Evolutionary conservation across 257 asterid genomes (phyloP).

Genomic region (Galeopsis tetrahit): DNA sequence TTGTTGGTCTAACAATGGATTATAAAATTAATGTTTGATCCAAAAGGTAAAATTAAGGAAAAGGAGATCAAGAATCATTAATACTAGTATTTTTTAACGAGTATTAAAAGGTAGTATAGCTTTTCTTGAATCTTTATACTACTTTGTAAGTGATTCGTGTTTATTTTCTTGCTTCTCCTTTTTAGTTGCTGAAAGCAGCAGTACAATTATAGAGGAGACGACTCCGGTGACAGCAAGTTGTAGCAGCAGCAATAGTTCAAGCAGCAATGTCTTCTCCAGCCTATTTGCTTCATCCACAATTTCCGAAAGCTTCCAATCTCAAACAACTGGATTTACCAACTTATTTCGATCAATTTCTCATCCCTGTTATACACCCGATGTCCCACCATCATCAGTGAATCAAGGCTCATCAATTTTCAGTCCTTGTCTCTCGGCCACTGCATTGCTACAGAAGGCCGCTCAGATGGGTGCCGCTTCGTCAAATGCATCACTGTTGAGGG

Average conservation of each 20-base stretch:
- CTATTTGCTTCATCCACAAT: slow-evolving; percentile 70
- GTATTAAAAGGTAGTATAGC: slow-evolving; percentile 21
- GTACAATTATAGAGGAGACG: slow-evolving; percentile 52
- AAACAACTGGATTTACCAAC: slow-evolving; percentile 48
- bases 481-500: slow-evolving; percentile 66
- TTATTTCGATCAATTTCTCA: slow-evolving; percentile 46
- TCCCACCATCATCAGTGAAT: slow-evolving; percentile 43
- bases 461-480: slow-evolving; percentile 78
- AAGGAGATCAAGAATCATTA: slow-evolving; percentile 34
- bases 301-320: slow-evolving; percentile 57
- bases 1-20: slow-evolving; percentile 23
- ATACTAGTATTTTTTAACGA: slow-evolving; percentile 35
- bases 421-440: slow-evolving; percentile 84
- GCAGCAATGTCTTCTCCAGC: slow-evolving; percentile 67
- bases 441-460: slow-evolving; percentile 89
- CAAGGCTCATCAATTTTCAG: slow-evolving; percentile 52
- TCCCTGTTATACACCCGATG: slow-evolving; percentile 40
- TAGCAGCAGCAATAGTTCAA: slow-evolving; percentile 51
- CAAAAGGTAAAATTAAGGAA: slow-evolving; percentile 39
- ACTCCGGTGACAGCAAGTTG: slow-evolving; percentile 47
- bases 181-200: slow-evolving; percentile 39
- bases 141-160: slow-evolving; percentile 18
- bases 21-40: slow-evolving; percentile 42
- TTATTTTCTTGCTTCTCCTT: slow-evolving; percentile 23
- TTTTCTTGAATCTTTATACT: slow-evolving; percentile 17